A percentile compares a stretch with the other conserved stretches of the same genome.
Evolutionary conservation across 306 rosid species (phyloP).

Genomic region (Arachis hypogaea): DNA sequence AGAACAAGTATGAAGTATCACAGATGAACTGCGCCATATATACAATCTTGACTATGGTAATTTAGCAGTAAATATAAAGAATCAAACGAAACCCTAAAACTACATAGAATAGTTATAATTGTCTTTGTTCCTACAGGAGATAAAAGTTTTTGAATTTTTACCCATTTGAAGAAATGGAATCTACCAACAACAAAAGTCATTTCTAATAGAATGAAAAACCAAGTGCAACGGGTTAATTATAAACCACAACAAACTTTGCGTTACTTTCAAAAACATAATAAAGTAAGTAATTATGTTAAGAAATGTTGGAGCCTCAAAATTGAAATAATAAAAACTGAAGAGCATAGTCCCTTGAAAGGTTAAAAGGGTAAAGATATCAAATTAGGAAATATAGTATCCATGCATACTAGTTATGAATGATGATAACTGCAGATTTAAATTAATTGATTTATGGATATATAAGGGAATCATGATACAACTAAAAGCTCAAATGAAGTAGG

Average conservation of each 20-base stretch:
- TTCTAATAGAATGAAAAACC: constrained; percentile 18
- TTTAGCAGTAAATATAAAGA: constrained; percentile 4
- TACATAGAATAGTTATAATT: background rate
- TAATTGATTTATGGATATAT: background rate
- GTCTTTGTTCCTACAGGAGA: constrained; percentile 4
- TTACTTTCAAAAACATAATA: too few species aligned
- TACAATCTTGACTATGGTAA: constrained; percentile 11
- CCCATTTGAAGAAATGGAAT: constrained; percentile 4
- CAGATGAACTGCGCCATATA: constrained; percentile 9
- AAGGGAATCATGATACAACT: too few species aligned
- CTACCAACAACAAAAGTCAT: background rate
- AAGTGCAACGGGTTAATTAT: constrained; percentile 18
- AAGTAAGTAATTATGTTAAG: too few species aligned
- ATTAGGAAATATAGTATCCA: constrained; percentile 15
- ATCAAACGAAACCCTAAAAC: constrained; percentile 7
- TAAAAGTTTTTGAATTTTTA: background rate
- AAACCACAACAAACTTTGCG: too few species aligned
- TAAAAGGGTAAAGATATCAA: constrained; percentile 20
- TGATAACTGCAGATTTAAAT: background rate
- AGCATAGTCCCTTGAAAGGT: background rate
- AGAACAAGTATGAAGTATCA: constrained; percentile 13
- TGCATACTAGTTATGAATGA: background rate
- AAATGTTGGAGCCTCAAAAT: background rate
- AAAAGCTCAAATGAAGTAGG: too few species aligned
- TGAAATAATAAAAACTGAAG: constrained; percentile 3